phyloP scores from a whole-genome alignment of 805 yeast species.

The Saturnispora ahearnii region DNA sequence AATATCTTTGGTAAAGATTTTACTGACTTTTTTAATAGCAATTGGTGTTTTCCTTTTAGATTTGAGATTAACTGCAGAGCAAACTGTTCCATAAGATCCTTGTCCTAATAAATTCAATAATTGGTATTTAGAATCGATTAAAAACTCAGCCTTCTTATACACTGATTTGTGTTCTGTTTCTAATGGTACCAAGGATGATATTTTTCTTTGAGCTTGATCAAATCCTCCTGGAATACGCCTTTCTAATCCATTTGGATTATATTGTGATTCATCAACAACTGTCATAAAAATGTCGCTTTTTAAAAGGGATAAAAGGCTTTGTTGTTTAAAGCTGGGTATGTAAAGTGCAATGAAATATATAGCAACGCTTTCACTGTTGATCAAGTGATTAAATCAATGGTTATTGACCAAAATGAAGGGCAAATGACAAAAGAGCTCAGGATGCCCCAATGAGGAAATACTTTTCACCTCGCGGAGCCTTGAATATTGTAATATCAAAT shows the following conservation, averaged over 20 bases:
- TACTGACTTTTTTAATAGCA: slow-evolving; percentile 76
- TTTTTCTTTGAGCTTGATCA: background rate
- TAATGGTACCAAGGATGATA: background rate
- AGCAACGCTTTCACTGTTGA: background rate
- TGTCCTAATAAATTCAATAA: slow-evolving; percentile 57
- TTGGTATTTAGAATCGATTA: slow-evolving; percentile 51
- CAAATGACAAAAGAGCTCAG: background rate
- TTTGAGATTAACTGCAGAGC: slow-evolving; percentile 56
- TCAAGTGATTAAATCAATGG: background rate
- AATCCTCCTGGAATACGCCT: background rate
- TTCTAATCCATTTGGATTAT: background rate
- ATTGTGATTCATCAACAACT: background rate
- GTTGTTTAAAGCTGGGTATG: too few relatives aligned
- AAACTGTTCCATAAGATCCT: slow-evolving; percentile 83
- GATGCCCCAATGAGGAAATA: background rate
- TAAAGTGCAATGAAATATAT: background rate
- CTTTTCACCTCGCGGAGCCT: background rate
- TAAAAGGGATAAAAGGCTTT: too few relatives aligned
- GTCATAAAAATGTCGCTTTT: background rate
- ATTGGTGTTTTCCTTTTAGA: slow-evolving; percentile 32
- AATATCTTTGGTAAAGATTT: slow-evolving; percentile 58
- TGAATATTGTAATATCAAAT: background rate
- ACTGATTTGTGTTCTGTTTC: slow-evolving; percentile 21
- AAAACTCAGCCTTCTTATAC: slow-evolving; percentile 50
- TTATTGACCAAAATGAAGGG: background rate